phyloP scores from a whole-genome alignment of 2,329 filamentous ascomycete genomes.

The Xylaria hypoxylon region DNA sequence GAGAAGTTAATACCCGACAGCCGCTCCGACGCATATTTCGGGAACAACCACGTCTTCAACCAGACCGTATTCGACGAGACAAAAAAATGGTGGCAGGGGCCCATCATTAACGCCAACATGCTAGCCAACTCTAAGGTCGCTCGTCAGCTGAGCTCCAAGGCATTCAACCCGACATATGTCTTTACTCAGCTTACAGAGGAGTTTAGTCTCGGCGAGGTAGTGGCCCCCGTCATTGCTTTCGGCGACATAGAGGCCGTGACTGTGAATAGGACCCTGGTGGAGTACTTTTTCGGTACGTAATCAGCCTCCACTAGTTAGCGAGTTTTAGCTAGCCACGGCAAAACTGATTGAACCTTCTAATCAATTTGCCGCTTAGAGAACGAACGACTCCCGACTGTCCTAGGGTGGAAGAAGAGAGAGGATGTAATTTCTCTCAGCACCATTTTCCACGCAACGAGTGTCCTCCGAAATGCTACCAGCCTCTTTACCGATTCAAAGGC shows the following conservation, averaged over 20 bases:
- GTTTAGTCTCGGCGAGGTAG: slow-evolving; percentile 64
- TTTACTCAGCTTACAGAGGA: slow-evolving; percentile 45
- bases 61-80: slow-evolving; percentile 61
- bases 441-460: neutral
- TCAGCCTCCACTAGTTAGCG: too few species aligned
- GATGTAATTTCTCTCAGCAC: neutral
- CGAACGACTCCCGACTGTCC: slow-evolving; percentile 21
- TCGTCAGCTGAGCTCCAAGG: slow-evolving; percentile 28
- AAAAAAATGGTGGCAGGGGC: slow-evolving; percentile 59
- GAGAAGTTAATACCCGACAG: slow-evolving; percentile 45
- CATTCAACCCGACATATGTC: slow-evolving; percentile 30
- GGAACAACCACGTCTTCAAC: slow-evolving; percentile 65
- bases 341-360: neutral
- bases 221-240: slow-evolving; percentile 62
- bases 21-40: slow-evolving; percentile 61
- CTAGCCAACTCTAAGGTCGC: slow-evolving; percentile 51
- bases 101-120: slow-evolving; percentile 55
- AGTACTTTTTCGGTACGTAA: slow-evolving; percentile 59
- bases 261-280: slow-evolving; percentile 55
- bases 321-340: neutral
- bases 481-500: slow-evolving; percentile 6
- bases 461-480: slow-evolving; percentile 11
- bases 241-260: slow-evolving; percentile 57
- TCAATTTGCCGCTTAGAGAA: slow-evolving; percentile 9
- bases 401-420: slow-evolving; percentile 27